A percentile compares a stretch with the other conserved stretches of the same genome.
These are phyloP conservation scores for Fomitopsis schrenkii DNA, from an alignment of 1,284 basidiomycete species.

Conservation along the genomic window DNA sequence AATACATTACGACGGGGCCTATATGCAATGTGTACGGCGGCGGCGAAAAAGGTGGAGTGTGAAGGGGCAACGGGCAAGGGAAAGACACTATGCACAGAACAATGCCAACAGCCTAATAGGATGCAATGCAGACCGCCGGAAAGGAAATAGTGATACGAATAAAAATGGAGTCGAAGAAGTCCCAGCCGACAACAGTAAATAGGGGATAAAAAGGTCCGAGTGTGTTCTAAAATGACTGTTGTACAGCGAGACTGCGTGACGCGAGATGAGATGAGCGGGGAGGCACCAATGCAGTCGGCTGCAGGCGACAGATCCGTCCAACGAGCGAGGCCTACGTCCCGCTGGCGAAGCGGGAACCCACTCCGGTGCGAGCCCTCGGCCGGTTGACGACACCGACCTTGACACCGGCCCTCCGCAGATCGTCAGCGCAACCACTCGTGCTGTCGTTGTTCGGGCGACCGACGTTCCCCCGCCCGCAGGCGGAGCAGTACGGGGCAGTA, in stretches of 20 bases:
- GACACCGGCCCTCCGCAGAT: conserved; percentile 23
- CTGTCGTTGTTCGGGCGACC: conserved; percentile 8
- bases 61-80: background rate
- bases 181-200: conserved; percentile 6
- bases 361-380: conserved; percentile 64
- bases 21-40: background rate
- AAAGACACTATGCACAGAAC: background rate
- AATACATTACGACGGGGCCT: conserved; percentile 1
- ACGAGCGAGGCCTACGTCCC: conserved; percentile 29
- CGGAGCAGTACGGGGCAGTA: conserved; percentile 45
- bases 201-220: conserved; percentile 1
- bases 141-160: conserved; percentile 14
- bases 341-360: conserved; percentile 55
- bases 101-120: conserved; percentile 1
- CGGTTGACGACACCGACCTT: conserved; percentile 51
- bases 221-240: conserved; percentile 1
- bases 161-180: conserved; percentile 9
- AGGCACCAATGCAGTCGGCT: background rate
- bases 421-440: conserved; percentile 13
- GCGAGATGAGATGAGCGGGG: background rate
- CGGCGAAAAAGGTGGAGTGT: background rate
- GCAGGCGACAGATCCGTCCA: background rate
- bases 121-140: background rate
- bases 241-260: conserved; percentile 4
- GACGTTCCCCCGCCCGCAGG: conserved; percentile 50